phyloP scores from a whole-genome alignment of 352 stramenopile species.

The Hyaloperonospora brassicae region DNA sequence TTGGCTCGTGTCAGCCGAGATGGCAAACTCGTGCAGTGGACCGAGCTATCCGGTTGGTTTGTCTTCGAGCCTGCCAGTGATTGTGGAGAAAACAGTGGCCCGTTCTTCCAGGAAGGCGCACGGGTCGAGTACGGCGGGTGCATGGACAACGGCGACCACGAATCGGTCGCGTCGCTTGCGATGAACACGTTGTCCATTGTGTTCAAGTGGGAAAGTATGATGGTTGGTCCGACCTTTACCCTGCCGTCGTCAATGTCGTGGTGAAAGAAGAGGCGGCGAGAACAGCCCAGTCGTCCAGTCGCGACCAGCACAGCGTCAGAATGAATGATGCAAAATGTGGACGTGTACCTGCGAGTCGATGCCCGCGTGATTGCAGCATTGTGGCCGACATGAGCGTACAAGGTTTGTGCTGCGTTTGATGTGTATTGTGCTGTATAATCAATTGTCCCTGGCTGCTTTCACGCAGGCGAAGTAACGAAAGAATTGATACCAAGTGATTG shows the following conservation, averaged over 20 bases:
- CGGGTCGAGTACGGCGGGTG: slow-evolving; percentile 62
- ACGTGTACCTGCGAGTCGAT: slow-evolving; percentile 6
- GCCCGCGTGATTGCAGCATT: not conserved
- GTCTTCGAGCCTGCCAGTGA: slow-evolving; percentile 40
- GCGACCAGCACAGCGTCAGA: slow-evolving; percentile 8
- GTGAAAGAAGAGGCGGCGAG: slow-evolving; percentile 2
- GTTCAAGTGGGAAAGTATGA: slow-evolving; percentile 57
- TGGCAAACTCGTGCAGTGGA: slow-evolving; percentile 50
- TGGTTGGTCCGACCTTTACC: slow-evolving; percentile 49
- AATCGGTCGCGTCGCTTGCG: slow-evolving; percentile 38
- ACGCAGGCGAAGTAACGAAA: too few species aligned
- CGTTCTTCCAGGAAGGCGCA: slow-evolving; percentile 34
- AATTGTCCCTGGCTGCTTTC: not conserved
- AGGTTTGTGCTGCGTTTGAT: slow-evolving; percentile 9
- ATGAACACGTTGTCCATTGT: slow-evolving; percentile 65
- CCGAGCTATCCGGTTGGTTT: slow-evolving; percentile 64
- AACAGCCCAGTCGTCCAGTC: not conserved
- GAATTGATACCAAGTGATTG: too few species aligned
- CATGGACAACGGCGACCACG: slow-evolving; percentile 49
- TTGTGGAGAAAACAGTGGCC: not conserved
- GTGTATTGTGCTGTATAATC: slow-evolving; percentile 28
- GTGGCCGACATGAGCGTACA: slow-evolving; percentile 3
- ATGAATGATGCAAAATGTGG: slow-evolving; percentile 4
- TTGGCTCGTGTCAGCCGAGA: slow-evolving; percentile 25
- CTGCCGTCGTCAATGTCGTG: slow-evolving; percentile 28